Base-by-base conservation (phyloP, 805 yeast genomes). In the Barnettozyma siamensis region DNA sequence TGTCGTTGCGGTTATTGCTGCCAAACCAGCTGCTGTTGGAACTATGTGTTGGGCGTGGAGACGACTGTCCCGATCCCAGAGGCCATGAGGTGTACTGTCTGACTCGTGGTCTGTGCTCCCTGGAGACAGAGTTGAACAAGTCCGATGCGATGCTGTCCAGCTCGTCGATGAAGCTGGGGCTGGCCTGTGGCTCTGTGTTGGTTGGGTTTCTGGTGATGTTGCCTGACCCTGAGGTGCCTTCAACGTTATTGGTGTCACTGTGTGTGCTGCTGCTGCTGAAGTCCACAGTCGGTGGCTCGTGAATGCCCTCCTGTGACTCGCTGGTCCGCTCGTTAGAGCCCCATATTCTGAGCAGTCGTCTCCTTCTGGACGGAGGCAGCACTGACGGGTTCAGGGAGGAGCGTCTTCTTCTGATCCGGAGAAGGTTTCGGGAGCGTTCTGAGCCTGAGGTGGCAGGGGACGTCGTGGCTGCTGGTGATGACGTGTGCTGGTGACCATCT, bases 261-360 rank as follows among this genome's bases (percentile, higher is more conserved):
- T 13, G 19, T 21, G 27, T 19, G 34, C 10, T n/a, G 15, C 33
- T 17, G 19, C 12, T 20, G 13, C 15, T 24, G 18, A 15, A 16
- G 7, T 18, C 18, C n/a, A 29, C 33, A 9, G 24, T 23, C 18
- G 26, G 36, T 9, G 12, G 33, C 7, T 21, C 35, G 19, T 27
- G 8, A 11, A 27, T 10, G 10, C 15, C 17, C 18, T 29, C 31
- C 13, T 8, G 11, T 10, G n/a, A 10, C 13, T 27, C 30, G 13
- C 6, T 13, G 13, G 11, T 13, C n/a, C n/a, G n/a, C n/a, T n/a
- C n/a, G n/a, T n/a, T 36, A 5, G 28, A 26, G 33, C 37, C 35
- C 57, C 53, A 52, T 29, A 52, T 42, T 21, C 57, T 27, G 31
- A 48, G 51, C 6, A 53, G 26, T 13, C 59, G 33, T 43, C 58